Conservation (phyloP, 805 yeast genomes). For the Starmerella bombi region DNA sequence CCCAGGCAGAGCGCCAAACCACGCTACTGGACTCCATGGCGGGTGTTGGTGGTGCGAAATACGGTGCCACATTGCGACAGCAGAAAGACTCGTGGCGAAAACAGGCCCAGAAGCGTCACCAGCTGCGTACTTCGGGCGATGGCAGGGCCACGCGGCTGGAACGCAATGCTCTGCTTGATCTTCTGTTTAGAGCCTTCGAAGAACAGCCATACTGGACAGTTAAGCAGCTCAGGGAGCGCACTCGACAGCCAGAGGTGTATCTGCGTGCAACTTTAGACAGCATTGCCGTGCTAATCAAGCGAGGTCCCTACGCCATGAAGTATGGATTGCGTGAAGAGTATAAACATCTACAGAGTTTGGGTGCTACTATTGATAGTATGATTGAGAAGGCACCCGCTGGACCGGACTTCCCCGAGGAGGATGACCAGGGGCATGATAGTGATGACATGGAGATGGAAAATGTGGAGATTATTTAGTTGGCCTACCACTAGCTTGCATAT, state of each 20-base stretch:
- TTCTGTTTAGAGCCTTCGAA: slow-evolving; percentile 78
- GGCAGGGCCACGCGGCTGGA: slow-evolving; percentile 93
- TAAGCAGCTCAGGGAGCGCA: slow-evolving; percentile 85
- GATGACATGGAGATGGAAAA: slow-evolving; percentile 63
- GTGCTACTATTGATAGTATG: slow-evolving; percentile 21
- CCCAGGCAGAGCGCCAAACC: slow-evolving; percentile 38
- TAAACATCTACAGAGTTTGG: slow-evolving; percentile 37
- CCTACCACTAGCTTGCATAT: too few relatives aligned
- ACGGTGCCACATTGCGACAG: slow-evolving; percentile 27
- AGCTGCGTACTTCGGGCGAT: slow-evolving; percentile 37
- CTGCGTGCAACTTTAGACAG: slow-evolving; percentile 81
- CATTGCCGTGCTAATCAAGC: slow-evolving; percentile 77
- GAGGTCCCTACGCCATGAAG: slow-evolving; percentile 91
- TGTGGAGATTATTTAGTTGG: slow-evolving; percentile 12
- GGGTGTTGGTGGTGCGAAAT: slow-evolving; percentile 43
- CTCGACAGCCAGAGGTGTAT: slow-evolving; percentile 85
- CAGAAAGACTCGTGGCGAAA: slow-evolving; percentile 20
- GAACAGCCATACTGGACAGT: slow-evolving; percentile 94
- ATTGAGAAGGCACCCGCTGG: slow-evolving; percentile 21
- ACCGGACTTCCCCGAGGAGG: slow-evolving; percentile 34
- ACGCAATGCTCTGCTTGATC: slow-evolving; percentile 75
- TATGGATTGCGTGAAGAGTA: slow-evolving; percentile 85
- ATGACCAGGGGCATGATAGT: slow-evolving; percentile 56
- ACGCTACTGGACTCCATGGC: slow-evolving; percentile 67
- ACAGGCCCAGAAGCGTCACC: slow-evolving; percentile 24